These are phyloP conservation scores for Avena atlantica DNA, from an alignment of 176 grass and related monocot species.

Conservation along the genomic window DNA sequence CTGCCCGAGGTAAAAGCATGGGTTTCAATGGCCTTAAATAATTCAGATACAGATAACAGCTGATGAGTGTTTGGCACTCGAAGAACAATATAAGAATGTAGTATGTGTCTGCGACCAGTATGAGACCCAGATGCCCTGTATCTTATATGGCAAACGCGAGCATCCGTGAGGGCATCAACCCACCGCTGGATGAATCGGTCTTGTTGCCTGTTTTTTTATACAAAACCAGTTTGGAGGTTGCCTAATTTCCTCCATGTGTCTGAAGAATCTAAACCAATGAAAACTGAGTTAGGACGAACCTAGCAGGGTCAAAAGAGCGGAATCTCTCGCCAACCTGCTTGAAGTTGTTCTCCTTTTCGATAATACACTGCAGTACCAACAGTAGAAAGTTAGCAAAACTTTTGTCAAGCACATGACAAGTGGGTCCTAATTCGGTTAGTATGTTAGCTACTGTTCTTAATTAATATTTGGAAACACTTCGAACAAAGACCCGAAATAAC, in stretches of 20 bases:
- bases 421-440: neutral
- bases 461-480: neutral
- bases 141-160: slow-evolving; percentile 70
- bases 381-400: neutral
- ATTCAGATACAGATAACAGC: neutral
- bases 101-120: slow-evolving; percentile 75
- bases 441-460: neutral
- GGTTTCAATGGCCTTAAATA: neutral
- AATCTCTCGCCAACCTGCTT: slow-evolving; percentile 90
- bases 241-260: neutral
- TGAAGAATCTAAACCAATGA: neutral
- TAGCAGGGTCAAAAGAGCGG: slow-evolving; percentile 73
- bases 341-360: slow-evolving; percentile 89
- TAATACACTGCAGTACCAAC: slow-evolving; percentile 65
- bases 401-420: neutral
- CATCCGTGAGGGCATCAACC: slow-evolving; percentile 71
- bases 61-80: neutral
- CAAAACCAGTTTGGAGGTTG: neutral
- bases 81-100: neutral
- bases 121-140: slow-evolving; percentile 70
- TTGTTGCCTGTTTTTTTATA: slow-evolving; percentile 58
- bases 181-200: slow-evolving; percentile 76
- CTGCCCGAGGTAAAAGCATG: slow-evolving; percentile 49
- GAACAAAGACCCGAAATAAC: neutral
- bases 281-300: slow-evolving; percentile 39